phyloP scores from a whole-genome alignment of 2,329 filamentous ascomycete genomes.

The Sporothrix inflata region DNA sequence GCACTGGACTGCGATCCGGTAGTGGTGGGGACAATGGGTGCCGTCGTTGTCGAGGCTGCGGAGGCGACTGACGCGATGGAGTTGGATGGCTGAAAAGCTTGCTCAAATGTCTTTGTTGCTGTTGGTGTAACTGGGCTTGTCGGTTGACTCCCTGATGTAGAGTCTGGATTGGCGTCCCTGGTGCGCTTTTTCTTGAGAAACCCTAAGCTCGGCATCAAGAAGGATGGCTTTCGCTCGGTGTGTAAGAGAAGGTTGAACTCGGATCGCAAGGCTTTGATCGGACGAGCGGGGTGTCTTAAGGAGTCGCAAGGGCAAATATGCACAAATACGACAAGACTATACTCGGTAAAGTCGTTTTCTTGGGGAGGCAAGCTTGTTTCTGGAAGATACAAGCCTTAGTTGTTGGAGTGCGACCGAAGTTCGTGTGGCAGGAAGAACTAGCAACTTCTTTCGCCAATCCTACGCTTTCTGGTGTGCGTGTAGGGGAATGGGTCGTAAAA shows the following conservation, averaged over 20 bases:
- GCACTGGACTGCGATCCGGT: conserved; percentile 31
- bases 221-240: conserved; percentile 21
- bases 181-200: conserved; percentile 99
- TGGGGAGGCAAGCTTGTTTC: background rate
- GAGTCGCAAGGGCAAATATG: background rate
- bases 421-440: background rate
- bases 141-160: conserved; percentile 67
- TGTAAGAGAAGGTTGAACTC: conserved; percentile 15
- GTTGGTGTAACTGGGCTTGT: conserved; percentile 66
- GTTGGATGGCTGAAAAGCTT: conserved; percentile 43
- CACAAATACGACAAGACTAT: background rate
- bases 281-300: background rate
- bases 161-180: conserved; percentile 80
- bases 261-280: background rate
- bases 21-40: conserved; percentile 23
- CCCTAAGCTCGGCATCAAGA: conserved; percentile 85
- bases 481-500: background rate
- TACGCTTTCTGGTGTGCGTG: background rate
- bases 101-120: conserved; percentile 56
- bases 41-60: conserved; percentile 30
- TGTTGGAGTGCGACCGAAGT: background rate
- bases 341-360: background rate
- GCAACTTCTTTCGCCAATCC: background rate
- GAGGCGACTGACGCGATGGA: conserved; percentile 30
- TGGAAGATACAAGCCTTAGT: background rate